phyloP scores from a whole-genome alignment of 148 eudicot genomes.

The Fagopyrum homotropicum region DNA sequence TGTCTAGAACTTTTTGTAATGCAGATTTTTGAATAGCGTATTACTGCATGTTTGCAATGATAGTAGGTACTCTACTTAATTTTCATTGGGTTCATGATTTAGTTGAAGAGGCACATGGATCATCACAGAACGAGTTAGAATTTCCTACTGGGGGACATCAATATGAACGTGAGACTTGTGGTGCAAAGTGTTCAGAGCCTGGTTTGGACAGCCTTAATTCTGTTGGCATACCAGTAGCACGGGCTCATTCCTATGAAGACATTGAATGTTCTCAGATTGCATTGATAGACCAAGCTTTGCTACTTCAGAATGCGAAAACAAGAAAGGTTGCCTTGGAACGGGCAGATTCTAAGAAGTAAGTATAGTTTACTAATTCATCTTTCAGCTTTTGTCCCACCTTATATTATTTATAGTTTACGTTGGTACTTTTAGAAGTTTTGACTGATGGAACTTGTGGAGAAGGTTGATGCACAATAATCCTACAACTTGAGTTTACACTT shows the following conservation, averaged over 20 bases:
- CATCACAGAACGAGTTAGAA: constrained; percentile 11
- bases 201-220: constrained; percentile 19
- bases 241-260: constrained; percentile 59
- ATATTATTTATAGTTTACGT: not conserved
- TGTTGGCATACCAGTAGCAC: constrained; percentile 30
- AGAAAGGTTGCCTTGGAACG: constrained; percentile 70
- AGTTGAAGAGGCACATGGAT: constrained; percentile 26
- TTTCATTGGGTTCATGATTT: constrained; percentile 14
- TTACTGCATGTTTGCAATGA: not conserved
- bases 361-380: not conserved
- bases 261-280: constrained; percentile 51
- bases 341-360: constrained; percentile 65
- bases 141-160: constrained; percentile 19
- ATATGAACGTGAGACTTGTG: constrained; percentile 16
- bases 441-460: not conserved
- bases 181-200: constrained; percentile 18
- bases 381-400: not conserved
- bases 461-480: not conserved
- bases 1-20: not conserved
- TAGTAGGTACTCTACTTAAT: not conserved
- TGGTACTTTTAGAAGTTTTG: not conserved
- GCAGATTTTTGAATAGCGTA: not conserved
- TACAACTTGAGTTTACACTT: not conserved
- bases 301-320: constrained; percentile 62
- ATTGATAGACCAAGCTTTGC: constrained; percentile 41